Evolutionary conservation across 805 yeast species (phyloP), one percentile per base, ranked within the genome.

Genomic region (Schwanniomyces sp.): DNA sequence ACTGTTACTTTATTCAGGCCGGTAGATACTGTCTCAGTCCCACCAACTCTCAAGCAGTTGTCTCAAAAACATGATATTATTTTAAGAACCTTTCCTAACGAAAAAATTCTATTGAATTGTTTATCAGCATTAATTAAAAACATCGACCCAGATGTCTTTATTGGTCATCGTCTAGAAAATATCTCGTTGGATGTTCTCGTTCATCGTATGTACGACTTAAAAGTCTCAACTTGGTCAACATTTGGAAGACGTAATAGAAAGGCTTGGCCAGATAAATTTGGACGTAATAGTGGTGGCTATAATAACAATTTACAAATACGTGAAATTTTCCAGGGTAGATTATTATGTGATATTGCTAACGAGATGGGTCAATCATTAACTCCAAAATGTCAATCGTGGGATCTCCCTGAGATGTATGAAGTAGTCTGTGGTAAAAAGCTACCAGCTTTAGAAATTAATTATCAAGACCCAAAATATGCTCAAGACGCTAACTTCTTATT

Each of bases 301-400:
- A 76, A 74, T 46, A 76, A 82, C 62, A 79, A 72, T 52, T 76
- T 80, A 54, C 76, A 79, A 36, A 75, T 88, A 14, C 74, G 86
- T 43, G 91, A 88, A 47, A 78, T 89, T 17, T 78, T 86, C 59
- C 82, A 91, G 34, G 99, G 99, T 32, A 78, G 99, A 56, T 76
- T 94, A 47, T 59, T 92, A 40, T 89, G 97, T 76, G 99, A 94
- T 67, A 82, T 94, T 60, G 90, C 92, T 44, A 94, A 94, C 66
- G 96, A 90, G 59, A 80, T 91, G 83, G 99, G 98, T 42, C 94
- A 87, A 63, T 91, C 97, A 0, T 73, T 92, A 52, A 90, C 97
- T 4, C 74, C 86, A 4, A 90, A 91, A 63, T 94, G 98, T 69
- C 96, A 90, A 65, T 87, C 92, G 14, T 94, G 96, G 97, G 95